These are phyloP conservation scores for Coemansia sp. DNA, from an alignment of 192 early-diverging fungal genomes.

Conservation along the genomic window DNA sequence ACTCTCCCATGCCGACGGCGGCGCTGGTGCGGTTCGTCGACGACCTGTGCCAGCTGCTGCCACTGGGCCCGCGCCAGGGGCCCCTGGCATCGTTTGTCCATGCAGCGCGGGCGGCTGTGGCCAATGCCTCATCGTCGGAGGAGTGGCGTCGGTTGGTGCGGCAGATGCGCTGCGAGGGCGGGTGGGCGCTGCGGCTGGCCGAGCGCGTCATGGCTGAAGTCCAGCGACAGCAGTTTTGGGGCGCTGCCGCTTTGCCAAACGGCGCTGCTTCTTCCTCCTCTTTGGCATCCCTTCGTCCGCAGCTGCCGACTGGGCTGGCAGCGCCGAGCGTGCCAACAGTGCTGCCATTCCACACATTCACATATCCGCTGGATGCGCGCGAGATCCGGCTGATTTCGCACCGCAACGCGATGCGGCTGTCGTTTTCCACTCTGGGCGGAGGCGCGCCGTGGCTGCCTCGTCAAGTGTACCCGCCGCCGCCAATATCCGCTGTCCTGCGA, in stretches of 20 bases:
- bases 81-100: slow-evolving; percentile 31
- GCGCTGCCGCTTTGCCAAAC: slow-evolving; percentile 5
- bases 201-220: slow-evolving; percentile 62
- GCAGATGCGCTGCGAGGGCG: slow-evolving; percentile 69
- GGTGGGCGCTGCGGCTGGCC: slow-evolving; percentile 69
- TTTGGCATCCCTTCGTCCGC: slow-evolving; percentile 57
- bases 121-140: slow-evolving; percentile 5
- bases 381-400: slow-evolving; percentile 87
- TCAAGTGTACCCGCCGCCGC: slow-evolving; percentile 73
- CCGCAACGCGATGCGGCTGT: slow-evolving; percentile 82
- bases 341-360: slow-evolving; percentile 94
- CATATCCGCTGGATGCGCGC: slow-evolving; percentile 81
- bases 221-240: slow-evolving; percentile 70
- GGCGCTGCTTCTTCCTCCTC: not conserved
- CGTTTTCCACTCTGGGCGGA: slow-evolving; percentile 66
- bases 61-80: slow-evolving; percentile 12
- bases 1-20: slow-evolving; percentile 16
- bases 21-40: slow-evolving; percentile 39
- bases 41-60: slow-evolving; percentile 29
- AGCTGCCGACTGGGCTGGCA: slow-evolving; percentile 54
- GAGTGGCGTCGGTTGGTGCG: slow-evolving; percentile 25
- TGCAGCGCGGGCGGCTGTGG: slow-evolving; percentile 1
- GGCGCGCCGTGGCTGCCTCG: slow-evolving; percentile 59
- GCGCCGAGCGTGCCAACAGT: slow-evolving; percentile 81
- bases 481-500: slow-evolving; percentile 70